These are phyloP conservation scores for Solioccasus polychromus DNA, from an alignment of 768 basidiomycete genomes.

Conservation along the genomic window DNA sequence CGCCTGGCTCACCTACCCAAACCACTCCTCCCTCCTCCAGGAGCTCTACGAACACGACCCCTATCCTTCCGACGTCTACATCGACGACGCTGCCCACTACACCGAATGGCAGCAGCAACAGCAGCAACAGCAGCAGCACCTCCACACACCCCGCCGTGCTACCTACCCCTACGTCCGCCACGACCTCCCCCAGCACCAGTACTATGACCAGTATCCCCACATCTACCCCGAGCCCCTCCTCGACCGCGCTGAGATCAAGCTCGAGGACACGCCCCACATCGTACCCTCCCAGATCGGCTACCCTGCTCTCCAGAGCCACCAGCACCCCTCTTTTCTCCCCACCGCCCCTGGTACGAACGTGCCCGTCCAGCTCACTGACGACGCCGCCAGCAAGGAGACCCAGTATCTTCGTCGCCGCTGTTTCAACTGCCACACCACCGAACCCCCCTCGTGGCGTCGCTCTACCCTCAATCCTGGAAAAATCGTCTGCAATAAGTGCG, in stretches of 20 bases:
- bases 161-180: slow-evolving; percentile 78
- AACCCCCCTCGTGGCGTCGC: slow-evolving; percentile 86
- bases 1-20: slow-evolving; percentile 35
- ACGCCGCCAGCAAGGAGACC: slow-evolving; percentile 86
- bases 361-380: slow-evolving; percentile 84
- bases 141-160: slow-evolving; percentile 49
- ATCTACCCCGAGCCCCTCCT: slow-evolving; percentile 41
- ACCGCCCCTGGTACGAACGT: slow-evolving; percentile 40
- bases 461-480: slow-evolving; percentile 88
- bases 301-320: slow-evolving; percentile 31
- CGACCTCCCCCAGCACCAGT: slow-evolving; percentile 50
- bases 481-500: slow-evolving; percentile 94
- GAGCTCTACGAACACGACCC: slow-evolving; percentile 66
- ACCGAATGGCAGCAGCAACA: slow-evolving; percentile 36
- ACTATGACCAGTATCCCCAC: slow-evolving; percentile 32
- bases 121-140: slow-evolving; percentile 36
- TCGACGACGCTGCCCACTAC: slow-evolving; percentile 35
- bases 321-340: slow-evolving; percentile 41
- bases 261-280: slow-evolving; percentile 59
- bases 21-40: slow-evolving; percentile 53
- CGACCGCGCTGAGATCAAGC: slow-evolving; percentile 47
- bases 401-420: slow-evolving; percentile 86
- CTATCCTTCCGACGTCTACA: slow-evolving; percentile 34
- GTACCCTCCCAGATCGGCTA: slow-evolving; percentile 57
- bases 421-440: slow-evolving; percentile 90